Base-by-base conservation (phyloP, 441 rosid genomes). In the Syzygium syzygioides region DNA sequence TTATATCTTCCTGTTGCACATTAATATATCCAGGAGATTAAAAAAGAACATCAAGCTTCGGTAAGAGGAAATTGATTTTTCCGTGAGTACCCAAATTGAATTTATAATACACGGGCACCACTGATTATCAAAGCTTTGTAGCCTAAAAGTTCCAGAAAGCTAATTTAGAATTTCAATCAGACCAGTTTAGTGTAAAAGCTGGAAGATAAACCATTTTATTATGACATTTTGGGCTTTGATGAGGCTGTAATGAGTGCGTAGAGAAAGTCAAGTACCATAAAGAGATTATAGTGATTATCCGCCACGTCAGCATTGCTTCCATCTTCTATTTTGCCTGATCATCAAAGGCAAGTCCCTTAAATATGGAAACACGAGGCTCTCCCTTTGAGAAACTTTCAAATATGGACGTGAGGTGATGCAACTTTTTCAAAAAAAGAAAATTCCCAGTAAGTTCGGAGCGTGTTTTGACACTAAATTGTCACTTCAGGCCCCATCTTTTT, bases 271-370 rank as follows among this genome's bases (percentile, higher is more conserved):
- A 30, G 41, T 76, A 89, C 90, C 90, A 86, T 86, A 30, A 71
- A 89, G 55, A 53, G 66, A 59, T 89, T 20, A 80, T 89, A 89
- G 55, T 89, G 90, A 32, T 89, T 50, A 76, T 89, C 87, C 23
- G 90, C 37, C 23, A 86, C 86, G 28, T 89, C 90, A 8, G 86
- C 90, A 30, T 86, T 89, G 52, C 88, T 89, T 34, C 86, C 86
- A 12, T 89, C 90, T 52, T 37, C 86, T 34, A 89, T 79, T 26
- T 79, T 86, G n/a, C 87, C 90, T 89, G 85, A 37, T 15, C 59
- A 50, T 50, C 52, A 34, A 85, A 85, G n/a, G 34, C 9, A 53
- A 53, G 37, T 84, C 59, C 57, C 17, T 53, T 7, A 55, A 9
- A 30, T 19, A 34, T 7, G 6, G 45, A 37, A 37, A 71, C 12